Evolutionary conservation across 352 stramenopile species (phyloP), one percentile per base, ranked within the genome.

Genomic region (Globisporangium paroecandrum): DNA sequence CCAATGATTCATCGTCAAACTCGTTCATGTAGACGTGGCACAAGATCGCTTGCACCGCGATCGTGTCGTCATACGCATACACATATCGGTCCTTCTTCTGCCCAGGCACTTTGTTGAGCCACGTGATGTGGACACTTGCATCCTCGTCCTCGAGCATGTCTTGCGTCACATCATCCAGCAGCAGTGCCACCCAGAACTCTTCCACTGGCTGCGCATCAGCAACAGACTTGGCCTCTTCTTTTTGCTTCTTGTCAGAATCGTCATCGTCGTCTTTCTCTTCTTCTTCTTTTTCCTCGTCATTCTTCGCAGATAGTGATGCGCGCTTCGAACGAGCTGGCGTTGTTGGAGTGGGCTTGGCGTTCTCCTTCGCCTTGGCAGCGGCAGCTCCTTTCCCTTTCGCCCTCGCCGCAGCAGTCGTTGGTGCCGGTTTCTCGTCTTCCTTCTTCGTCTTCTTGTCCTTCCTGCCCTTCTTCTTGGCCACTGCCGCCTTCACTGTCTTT

Each of bases 131-230:
- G 41, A 94, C 84, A 22, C 62, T 62, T 0, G 72, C 77, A 55
- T 87, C 71, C 15, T 76, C 79, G 22, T 71, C 64, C 6, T 76
- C 71, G 15, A 92, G 64, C 86, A 94, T 94, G 59, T 85, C 75
- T 61, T 87, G 77, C 25, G 83, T 91, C 62, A 91, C 83, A 67
- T 94, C 86, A 71, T 92, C 86, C 51, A 78, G 78, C 66, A 94
- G 70, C 70, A 91, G 73, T 0, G 83, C 86, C 41, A 94, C 65
- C 81, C 81, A 94, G 56, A 91, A 94, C 65, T 74, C 66, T 43
- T 89, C 77, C 10, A 15, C 25, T 7, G 58, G 24, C 22, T 63
- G 34, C 1, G 29, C 38, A 22, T 49, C 46, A 25, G 56, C 34
- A 67, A 1, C 34, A n/a, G 15, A 20, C 18, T 49, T 43, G 13